Percentiles rank a stretch among this genome's conserved stretches.
These are phyloP conservation scores for Ogataea parapolymorpha DNA, from an alignment of 805 yeast genomes.

Conservation along the genomic window DNA sequence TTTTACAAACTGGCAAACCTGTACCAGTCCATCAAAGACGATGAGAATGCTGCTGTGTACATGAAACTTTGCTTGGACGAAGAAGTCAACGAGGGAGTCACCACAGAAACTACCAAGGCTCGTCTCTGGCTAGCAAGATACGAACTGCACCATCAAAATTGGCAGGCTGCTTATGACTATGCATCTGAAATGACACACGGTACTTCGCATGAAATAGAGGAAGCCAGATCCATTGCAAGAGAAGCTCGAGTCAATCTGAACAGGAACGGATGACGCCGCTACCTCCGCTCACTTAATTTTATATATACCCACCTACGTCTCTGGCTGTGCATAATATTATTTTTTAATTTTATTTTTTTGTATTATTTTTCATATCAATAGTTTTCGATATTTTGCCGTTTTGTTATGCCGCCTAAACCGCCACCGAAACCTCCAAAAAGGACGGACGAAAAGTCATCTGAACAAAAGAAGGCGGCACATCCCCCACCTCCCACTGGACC, in stretches of 20 bases:
- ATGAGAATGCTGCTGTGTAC: conserved; percentile 50
- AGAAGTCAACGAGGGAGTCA: conserved; percentile 60
- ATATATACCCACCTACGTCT: background rate
- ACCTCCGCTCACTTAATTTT: background rate
- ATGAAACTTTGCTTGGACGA: conserved; percentile 69
- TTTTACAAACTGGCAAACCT: conserved; percentile 67
- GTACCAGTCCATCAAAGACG: conserved; percentile 54
- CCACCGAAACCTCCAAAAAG: conserved; percentile 8
- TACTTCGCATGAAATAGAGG: conserved; percentile 83
- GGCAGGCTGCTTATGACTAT: conserved; percentile 65
- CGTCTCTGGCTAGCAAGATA: conserved; percentile 80
- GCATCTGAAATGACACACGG: conserved; percentile 72
- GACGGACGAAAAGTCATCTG: background rate
- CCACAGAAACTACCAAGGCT: conserved; percentile 75
- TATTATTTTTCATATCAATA: conserved; percentile 4
- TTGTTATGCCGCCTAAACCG: conserved; percentile 16
- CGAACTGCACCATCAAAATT: conserved; percentile 55
- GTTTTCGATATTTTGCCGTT: conserved; percentile 1
- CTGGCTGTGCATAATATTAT: conserved; percentile 2
- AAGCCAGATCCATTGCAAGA: conserved; percentile 78
- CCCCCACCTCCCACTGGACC: conserved; percentile 16
- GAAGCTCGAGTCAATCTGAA: conserved; percentile 63
- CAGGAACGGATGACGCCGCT: background rate
- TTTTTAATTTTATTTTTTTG: conserved; percentile 1
- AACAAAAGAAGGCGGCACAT: background rate